Percentiles rank a stretch among this genome's conserved stretches.
These are phyloP conservation scores for Gossypium davidsonii DNA, from an alignment of 441 rosid genomes.

Conservation along the genomic window DNA sequence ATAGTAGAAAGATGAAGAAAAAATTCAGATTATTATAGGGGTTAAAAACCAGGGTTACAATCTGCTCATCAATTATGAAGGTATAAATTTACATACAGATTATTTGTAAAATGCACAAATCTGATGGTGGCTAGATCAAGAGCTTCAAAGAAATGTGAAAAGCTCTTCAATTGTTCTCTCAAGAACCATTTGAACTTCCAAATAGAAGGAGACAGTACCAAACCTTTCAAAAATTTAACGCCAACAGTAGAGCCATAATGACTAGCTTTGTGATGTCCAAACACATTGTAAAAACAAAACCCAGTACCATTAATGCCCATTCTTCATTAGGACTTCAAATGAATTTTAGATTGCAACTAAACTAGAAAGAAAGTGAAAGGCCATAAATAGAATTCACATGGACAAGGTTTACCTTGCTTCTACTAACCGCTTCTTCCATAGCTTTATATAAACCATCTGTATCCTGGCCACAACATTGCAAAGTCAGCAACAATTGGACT, in stretches of 20 bases:
- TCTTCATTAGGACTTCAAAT: neutral
- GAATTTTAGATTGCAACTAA: conserved; percentile 1
- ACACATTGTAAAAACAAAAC: neutral
- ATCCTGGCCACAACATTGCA: conserved; percentile 80
- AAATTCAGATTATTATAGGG: neutral
- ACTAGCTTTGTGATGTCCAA: neutral
- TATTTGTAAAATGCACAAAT: neutral
- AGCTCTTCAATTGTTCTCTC: neutral
- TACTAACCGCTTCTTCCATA: conserved; percentile 49
- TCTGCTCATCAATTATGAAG: neutral
- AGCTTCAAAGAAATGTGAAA: neutral
- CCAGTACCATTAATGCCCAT: neutral
- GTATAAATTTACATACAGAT: neutral
- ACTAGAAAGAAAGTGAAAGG: neutral
- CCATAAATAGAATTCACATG: conserved; percentile 5
- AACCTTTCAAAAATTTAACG: neutral
- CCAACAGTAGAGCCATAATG: neutral
- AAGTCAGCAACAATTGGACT: conserved; percentile 71
- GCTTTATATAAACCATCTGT: conserved; percentile 59
- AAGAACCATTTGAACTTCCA: conserved; percentile 2
- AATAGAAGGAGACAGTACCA: neutral
- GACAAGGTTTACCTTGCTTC: conserved; percentile 51
- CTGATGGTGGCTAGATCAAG: neutral
- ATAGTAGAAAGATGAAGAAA: neutral
- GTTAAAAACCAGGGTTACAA: neutral